Evolutionary conservation across 1,139 yeast genomes (phyloP).

Genomic region (Chernovozyma sophiae-reginae): DNA sequence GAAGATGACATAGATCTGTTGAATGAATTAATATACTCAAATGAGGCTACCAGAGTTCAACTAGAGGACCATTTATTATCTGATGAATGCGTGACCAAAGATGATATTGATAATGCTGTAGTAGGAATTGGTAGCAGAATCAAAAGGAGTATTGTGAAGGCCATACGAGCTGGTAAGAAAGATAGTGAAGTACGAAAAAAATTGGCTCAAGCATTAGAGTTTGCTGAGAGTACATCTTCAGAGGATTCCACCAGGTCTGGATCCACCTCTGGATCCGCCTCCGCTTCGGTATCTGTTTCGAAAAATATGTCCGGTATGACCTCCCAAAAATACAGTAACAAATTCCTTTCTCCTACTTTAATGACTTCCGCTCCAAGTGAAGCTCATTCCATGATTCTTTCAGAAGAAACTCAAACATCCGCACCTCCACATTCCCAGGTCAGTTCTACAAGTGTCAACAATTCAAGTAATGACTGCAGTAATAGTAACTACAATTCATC

Average conservation of each 20-base stretch:
- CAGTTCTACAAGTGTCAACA: neutral
- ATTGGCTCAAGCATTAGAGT: constrained; percentile 25
- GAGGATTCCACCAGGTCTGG: constrained; percentile 1
- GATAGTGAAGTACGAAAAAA: constrained; percentile 22
- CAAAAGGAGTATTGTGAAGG: constrained; percentile 55
- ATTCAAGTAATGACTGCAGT: neutral
- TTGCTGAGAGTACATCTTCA: constrained; percentile 8
- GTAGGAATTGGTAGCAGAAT: constrained; percentile 72
- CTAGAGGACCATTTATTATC: constrained; percentile 14
- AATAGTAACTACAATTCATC: constrained; percentile 6
- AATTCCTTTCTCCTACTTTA: constrained; percentile 3
- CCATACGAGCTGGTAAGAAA: constrained; percentile 33
- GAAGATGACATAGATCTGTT: constrained; percentile 38
- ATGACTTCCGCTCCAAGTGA: constrained; percentile 10
- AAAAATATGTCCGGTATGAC: neutral
- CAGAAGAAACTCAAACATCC: constrained; percentile 23
- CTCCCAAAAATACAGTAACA: no score
- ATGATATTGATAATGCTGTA: constrained; percentile 74
- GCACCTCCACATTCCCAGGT: constrained; percentile 11
- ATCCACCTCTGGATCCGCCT: neutral
- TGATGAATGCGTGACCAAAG: constrained; percentile 48
- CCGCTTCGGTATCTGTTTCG: constrained; percentile 5
- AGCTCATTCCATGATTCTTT: constrained; percentile 32
- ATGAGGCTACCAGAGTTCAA: constrained; percentile 14
- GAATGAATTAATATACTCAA: constrained; percentile 36